Evolutionary conservation across 164 flowering plant genomes (phyloP), one percentile per base, ranked within the genome.

Genomic region (Buxus sempervirens): DNA sequence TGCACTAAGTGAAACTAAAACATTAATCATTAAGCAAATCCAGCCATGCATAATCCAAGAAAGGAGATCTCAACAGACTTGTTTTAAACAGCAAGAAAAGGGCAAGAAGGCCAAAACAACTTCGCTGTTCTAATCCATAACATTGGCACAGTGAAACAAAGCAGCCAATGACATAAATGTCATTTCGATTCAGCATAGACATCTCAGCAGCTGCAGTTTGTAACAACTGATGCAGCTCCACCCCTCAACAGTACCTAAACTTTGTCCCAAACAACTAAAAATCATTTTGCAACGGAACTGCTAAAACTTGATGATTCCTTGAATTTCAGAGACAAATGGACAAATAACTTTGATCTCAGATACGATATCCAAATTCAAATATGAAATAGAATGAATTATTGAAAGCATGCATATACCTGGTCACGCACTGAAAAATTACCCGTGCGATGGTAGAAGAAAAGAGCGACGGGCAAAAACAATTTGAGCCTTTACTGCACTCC

Each of bases 51-150:
- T 57, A 19, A 57, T 7, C n/a, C n/a, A 57, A 15, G 22, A 28
- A 65, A 4, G 10, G 24, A n/a, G n/a, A n/a, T 21, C 15, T 21
- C 21, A 23, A 66, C 9, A 12, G 60, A 68, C 71, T 65, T 69
- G 71, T 1, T 49, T 21, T n/a, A n/a, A 23, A 23, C 12, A 32
- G 19, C 10, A 38, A 51, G 36, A 2, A 51, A 20, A 82, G 75
- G 83, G 75, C 62, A 56, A 68, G 59, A 65, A 68, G 77, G 80
- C 81, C 80, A 5, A 68, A 76, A 64, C 66, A 54, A 55, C 76
- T 77, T 27, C 62, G 76, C 69, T 82, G 85, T 77, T 89, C 85
- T 61, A 88, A 64, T 7, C 93, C 91, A 82, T 88, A 91, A 91
- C 96, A 88, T 73, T 88, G 90, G 73, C 89, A 81, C 73, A 85